phyloP scores from a whole-genome alignment of 2,329 filamentous ascomycete genomes.

The Nannizziopsis arthrosporioides region DNA sequence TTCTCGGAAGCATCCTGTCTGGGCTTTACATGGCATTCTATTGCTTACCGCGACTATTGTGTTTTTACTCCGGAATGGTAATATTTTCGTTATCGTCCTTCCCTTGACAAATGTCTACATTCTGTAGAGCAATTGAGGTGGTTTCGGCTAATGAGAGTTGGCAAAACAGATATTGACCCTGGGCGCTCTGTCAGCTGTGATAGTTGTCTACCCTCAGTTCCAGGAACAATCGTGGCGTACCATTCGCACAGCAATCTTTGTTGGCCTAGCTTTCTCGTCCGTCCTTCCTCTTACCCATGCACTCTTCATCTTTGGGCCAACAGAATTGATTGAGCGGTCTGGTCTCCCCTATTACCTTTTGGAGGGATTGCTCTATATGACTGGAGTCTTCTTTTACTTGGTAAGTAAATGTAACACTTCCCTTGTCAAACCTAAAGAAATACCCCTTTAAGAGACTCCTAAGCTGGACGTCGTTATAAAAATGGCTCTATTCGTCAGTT shows the following conservation, averaged over 20 bases:
- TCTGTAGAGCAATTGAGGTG: too few relatives aligned
- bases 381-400: conserved; percentile 19
- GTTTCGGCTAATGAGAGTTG: neutral
- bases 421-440: neutral
- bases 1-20: conserved; percentile 23
- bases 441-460: too few relatives aligned
- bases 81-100: conserved; percentile 20
- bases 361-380: conserved; percentile 18
- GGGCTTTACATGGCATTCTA: conserved; percentile 25
- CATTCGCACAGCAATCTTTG: conserved; percentile 18
- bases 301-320: conserved; percentile 17
- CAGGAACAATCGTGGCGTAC: conserved; percentile 18
- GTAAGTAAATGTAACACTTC: conserved; percentile 13
- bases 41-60: conserved; percentile 19
- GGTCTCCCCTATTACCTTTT: conserved; percentile 22
- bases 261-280: conserved; percentile 17
- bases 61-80: conserved; percentile 25
- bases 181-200: conserved; percentile 18
- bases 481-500: too few relatives aligned
- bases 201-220: conserved; percentile 25
- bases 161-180: conserved; percentile 14
- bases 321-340: conserved; percentile 17
- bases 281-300: conserved; percentile 20
- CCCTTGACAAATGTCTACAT: neutral
- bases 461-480: neutral